A percentile compares a stretch with the other conserved stretches of the same genome.
phyloP scores from a whole-genome alignment of 1,139 yeast species.

The Sugiyamaella neomexicana region DNA sequence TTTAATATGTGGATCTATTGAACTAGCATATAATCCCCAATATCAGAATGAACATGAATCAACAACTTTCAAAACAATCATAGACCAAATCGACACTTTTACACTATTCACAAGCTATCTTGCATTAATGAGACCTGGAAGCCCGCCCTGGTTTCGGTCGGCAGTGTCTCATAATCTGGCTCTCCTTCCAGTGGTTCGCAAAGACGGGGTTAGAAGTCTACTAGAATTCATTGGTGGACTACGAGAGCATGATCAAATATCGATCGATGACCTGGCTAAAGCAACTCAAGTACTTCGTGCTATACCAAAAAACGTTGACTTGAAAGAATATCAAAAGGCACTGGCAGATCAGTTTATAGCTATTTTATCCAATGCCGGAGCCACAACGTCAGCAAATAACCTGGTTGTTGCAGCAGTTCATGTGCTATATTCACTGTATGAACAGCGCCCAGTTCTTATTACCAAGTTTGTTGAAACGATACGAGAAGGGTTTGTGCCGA shows the following conservation, averaged over 20 bases:
- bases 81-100: constrained; percentile 37
- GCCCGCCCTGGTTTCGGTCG: constrained; percentile 37
- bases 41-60: constrained; percentile 4
- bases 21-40: constrained; percentile 49
- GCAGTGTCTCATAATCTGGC: constrained; percentile 50
- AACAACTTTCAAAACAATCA: constrained; percentile 19
- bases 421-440: constrained; percentile 55
- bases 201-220: constrained; percentile 68
- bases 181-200: constrained; percentile 54
- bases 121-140: constrained; percentile 33
- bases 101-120: constrained; percentile 35
- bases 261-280: constrained; percentile 57
- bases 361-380: constrained; percentile 42
- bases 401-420: constrained; percentile 58
- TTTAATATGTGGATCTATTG: constrained; percentile 56
- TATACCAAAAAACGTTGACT: constrained; percentile 55
- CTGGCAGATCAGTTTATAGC: constrained; percentile 62
- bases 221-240: constrained; percentile 78
- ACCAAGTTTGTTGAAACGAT: constrained; percentile 48
- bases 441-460: constrained; percentile 53
- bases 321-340: constrained; percentile 52
- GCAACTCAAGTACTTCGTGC: constrained; percentile 62
- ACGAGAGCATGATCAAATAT: constrained; percentile 69
- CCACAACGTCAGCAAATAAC: constrained; percentile 13
- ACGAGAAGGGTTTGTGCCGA: constrained; percentile 6